phyloP scores from a whole-genome alignment of 257 asterid species.

The Scutellaria baicalensis region DNA sequence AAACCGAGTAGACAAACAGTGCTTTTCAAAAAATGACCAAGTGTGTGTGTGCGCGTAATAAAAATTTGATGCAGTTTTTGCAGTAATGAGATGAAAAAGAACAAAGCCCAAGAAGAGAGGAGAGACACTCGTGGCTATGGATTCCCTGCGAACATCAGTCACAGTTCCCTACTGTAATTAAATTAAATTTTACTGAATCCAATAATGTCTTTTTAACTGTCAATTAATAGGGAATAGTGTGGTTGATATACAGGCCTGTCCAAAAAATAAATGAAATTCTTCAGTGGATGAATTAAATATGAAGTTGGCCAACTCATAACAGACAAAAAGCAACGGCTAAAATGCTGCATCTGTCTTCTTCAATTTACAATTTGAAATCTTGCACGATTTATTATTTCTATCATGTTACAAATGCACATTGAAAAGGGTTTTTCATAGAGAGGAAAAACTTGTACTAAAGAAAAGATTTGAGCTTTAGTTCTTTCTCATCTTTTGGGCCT shows the following conservation, averaged over 20 bases:
- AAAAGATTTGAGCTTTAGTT: too few species aligned
- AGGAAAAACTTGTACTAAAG: too few species aligned
- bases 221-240: slow-evolving; percentile 15
- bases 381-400: too few species aligned
- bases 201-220: neutral
- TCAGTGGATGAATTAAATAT: slow-evolving; percentile 1
- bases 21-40: neutral
- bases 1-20: neutral
- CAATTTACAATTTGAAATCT: too few species aligned
- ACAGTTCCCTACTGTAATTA: slow-evolving; percentile 10
- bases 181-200: neutral
- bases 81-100: neutral
- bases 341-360: neutral
- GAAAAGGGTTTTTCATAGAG: too few species aligned
- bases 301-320: neutral
- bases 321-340: slow-evolving; percentile 3
- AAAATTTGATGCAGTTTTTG: slow-evolving; percentile 6
- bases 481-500: neutral
- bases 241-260: slow-evolving; percentile 9
- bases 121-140: slow-evolving; percentile 25
- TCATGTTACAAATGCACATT: too few species aligned
- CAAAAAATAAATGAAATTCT: slow-evolving; percentile 10
- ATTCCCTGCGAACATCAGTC: slow-evolving; percentile 35
- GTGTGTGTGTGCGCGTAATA: neutral
- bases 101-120: slow-evolving; percentile 10